Conservation (phyloP, 768 basidiomycete genomes). For the Naganishia vaughanmartiniae region DNA sequence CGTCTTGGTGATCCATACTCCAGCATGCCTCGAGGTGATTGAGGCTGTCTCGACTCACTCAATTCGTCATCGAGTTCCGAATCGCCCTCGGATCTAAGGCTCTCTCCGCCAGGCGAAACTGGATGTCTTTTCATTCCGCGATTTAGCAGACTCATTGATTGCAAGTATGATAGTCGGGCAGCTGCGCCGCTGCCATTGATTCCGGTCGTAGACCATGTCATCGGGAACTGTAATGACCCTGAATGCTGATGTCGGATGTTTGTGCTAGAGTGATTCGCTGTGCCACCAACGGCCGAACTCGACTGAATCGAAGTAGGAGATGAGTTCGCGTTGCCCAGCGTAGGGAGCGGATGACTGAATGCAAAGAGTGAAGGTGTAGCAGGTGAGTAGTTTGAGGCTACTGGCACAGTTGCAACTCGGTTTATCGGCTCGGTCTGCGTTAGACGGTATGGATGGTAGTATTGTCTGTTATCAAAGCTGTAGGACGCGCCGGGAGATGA, state of each 20-base stretch:
- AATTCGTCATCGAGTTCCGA: conserved; percentile 8
- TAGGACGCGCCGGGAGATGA: not conserved
- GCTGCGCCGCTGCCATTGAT: no score
- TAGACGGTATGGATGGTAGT: conserved; percentile 5
- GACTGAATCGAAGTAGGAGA: not conserved
- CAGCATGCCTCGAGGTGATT: not conserved
- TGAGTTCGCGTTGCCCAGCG: not conserved
- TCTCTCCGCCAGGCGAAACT: conserved; percentile 2
- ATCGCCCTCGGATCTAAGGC: not conserved
- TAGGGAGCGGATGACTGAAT: not conserved
- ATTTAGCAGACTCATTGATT: conserved; percentile 19
- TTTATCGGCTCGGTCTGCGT: conserved; percentile 2
- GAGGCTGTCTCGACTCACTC: not conserved
- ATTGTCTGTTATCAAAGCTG: no score
- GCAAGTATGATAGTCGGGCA: not conserved
- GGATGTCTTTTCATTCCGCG: not conserved
- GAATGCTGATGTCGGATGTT: conserved; percentile 4
- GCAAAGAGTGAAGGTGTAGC: conserved; percentile 1
- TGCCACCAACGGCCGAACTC: not conserved
- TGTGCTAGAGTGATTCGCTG: not conserved
- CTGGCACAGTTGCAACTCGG: not conserved
- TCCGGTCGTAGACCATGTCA: not conserved
- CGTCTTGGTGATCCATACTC: not conserved
- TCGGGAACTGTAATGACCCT: not conserved
- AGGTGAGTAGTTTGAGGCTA: not conserved